Conservation (phyloP, 371 early-diverging fungal species). For the Apophysomyces sp. region DNA sequence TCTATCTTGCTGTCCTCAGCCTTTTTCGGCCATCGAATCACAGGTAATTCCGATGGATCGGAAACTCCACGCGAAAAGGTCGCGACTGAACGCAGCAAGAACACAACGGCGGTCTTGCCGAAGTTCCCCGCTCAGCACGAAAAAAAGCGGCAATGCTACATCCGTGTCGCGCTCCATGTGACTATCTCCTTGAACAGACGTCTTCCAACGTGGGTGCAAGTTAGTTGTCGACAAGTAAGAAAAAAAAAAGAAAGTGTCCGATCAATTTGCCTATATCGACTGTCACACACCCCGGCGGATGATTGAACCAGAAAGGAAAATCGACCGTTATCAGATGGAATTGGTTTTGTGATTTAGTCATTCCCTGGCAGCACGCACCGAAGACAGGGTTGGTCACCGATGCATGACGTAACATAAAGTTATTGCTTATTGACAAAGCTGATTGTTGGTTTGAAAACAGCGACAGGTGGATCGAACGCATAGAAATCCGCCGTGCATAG, state of each 20-base stretch:
- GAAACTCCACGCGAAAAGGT: background rate
- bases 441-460: background rate
- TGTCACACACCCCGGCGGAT: background rate
- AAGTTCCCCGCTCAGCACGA: background rate
- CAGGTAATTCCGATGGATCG: background rate
- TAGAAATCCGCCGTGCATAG: background rate
- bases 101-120: background rate
- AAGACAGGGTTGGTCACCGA: no score
- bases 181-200: background rate
- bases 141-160: background rate
- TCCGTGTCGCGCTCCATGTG: background rate
- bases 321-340: background rate
- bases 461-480: background rate
- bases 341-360: background rate
- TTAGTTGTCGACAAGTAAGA: no score
- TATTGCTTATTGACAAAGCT: background rate
- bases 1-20: no score
- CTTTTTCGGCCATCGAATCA: background rate
- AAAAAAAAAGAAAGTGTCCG: background rate
- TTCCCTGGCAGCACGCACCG: background rate
- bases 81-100: background rate
- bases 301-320: background rate
- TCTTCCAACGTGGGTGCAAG: background rate
- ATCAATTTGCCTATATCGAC: background rate
- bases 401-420: background rate